Percentiles rank a stretch among this genome's conserved stretches.
These are phyloP conservation scores for Diaporthe humulicola DNA, from an alignment of 2,329 filamentous ascomycete genomes.

Conservation along the genomic window DNA sequence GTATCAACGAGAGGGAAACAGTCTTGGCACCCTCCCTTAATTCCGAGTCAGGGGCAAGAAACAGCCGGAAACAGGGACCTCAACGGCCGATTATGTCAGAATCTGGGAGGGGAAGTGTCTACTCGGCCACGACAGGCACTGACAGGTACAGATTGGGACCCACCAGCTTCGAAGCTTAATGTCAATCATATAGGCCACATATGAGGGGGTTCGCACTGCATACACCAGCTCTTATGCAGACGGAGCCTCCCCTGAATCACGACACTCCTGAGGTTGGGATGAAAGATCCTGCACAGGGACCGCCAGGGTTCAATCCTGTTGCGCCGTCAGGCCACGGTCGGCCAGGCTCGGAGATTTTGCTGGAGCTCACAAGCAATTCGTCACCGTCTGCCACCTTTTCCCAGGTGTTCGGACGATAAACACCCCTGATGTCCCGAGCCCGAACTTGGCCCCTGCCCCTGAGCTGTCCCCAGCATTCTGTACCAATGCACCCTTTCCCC, in stretches of 20 bases:
- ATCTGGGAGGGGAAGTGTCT: neutral
- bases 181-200: constrained; percentile 12
- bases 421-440: neutral
- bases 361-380: neutral
- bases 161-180: constrained; percentile 15
- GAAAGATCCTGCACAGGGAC: neutral
- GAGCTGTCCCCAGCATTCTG: neutral
- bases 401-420: constrained; percentile 23
- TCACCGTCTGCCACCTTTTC: neutral
- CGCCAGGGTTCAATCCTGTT: constrained; percentile 8
- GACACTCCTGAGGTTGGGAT: constrained; percentile 4
- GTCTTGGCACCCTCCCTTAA: constrained; percentile 25
- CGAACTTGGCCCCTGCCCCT: constrained; percentile 21
- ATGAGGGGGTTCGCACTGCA: constrained; percentile 16
- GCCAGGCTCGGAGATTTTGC: constrained; percentile 25
- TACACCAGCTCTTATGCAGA: constrained; percentile 11
- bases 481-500: neutral
- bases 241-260: constrained; percentile 28
- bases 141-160: constrained; percentile 8
- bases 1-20: constrained; percentile 22
- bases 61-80: neutral
- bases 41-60: constrained; percentile 24
- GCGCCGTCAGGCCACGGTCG: neutral
- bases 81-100: constrained; percentile 18
- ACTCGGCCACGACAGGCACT: neutral